Conservation (phyloP, 2,329 filamentous ascomycete species). For the Epichloe elymi region DNA sequence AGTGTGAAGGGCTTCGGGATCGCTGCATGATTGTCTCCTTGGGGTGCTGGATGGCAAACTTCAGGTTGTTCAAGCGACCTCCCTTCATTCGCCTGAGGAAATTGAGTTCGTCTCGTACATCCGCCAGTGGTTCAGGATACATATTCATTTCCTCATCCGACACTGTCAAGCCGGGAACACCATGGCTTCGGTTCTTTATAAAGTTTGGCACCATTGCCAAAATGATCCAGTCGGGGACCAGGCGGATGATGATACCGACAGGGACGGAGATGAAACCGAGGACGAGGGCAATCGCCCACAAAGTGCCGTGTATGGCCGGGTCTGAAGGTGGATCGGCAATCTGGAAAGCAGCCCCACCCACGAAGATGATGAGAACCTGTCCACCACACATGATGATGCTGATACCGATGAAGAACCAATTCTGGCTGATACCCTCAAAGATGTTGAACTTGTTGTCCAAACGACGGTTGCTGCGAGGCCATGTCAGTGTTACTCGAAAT, state of each 20-base stretch:
- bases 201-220: constrained; percentile 38
- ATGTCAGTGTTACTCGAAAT: constrained; percentile 3
- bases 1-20: constrained; percentile 50
- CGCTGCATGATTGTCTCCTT: constrained; percentile 53
- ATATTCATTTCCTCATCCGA: constrained; percentile 53
- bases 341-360: constrained; percentile 70
- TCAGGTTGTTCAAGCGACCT: constrained; percentile 68
- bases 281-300: constrained; percentile 82
- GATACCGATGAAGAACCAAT: constrained; percentile 82
- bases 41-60: constrained; percentile 64
- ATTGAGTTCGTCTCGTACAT: constrained; percentile 67
- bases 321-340: constrained; percentile 37
- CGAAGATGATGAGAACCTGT: constrained; percentile 79
- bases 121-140: constrained; percentile 59
- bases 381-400: constrained; percentile 78
- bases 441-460: constrained; percentile 94
- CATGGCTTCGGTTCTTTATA: constrained; percentile 33
- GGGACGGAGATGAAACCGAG: constrained; percentile 78
- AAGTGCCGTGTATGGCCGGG: constrained; percentile 39
- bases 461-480: constrained; percentile 56
- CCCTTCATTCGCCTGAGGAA: constrained; percentile 73
- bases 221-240: constrained; percentile 63
- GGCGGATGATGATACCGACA: constrained; percentile 65
- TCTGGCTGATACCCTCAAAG: constrained; percentile 73
- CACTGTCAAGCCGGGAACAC: constrained; percentile 43